Percentiles rank a stretch among this genome's conserved stretches.
Conservation (phyloP, 2,329 filamentous ascomycete species). For the Sclerotiophoma versabilis region DNA sequence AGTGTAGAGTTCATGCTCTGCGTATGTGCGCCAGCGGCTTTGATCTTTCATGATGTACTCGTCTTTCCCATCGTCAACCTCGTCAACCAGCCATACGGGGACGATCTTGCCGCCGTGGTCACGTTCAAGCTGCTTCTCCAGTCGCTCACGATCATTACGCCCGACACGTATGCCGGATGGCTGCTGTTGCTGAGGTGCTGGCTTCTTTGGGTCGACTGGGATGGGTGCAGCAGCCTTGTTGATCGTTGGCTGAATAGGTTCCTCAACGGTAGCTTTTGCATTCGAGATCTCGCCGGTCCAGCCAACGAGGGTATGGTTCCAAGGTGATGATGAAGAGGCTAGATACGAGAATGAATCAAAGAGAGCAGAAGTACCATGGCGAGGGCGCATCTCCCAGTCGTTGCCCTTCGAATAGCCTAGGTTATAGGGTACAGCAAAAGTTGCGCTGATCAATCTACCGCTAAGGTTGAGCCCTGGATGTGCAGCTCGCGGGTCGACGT, state of each 20-base stretch:
- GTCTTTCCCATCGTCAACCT: slow-evolving; percentile 73
- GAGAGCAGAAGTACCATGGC: slow-evolving; percentile 87
- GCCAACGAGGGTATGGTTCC: slow-evolving; percentile 91
- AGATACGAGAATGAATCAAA: slow-evolving; percentile 91
- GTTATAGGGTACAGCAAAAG: slow-evolving; percentile 69
- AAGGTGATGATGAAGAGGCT: slow-evolving; percentile 80
- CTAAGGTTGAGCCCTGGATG: slow-evolving; percentile 66
- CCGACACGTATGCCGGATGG: slow-evolving; percentile 75
- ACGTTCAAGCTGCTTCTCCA: slow-evolving; percentile 77
- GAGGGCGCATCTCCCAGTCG: slow-evolving; percentile 73
- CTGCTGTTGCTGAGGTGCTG: slow-evolving; percentile 64
- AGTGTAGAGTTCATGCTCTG: slow-evolving; percentile 89
- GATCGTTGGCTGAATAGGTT: slow-evolving; percentile 58
- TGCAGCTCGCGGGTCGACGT: slow-evolving; percentile 61
- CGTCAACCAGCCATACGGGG: slow-evolving; percentile 88
- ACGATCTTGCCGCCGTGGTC: slow-evolving; percentile 79
- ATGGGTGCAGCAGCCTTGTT: slow-evolving; percentile 83
- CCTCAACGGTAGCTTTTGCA: slow-evolving; percentile 33
- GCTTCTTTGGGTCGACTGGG: slow-evolving; percentile 69
- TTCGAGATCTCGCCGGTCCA: slow-evolving; percentile 84
- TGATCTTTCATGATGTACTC: slow-evolving; percentile 79
- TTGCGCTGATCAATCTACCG: slow-evolving; percentile 69
- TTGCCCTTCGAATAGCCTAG: slow-evolving; percentile 60
- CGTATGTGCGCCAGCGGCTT: slow-evolving; percentile 84
- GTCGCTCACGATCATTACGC: slow-evolving; percentile 70